phyloP scores from a whole-genome alignment of 139 green algal species.

The Coccomyxa sp. region DNA sequence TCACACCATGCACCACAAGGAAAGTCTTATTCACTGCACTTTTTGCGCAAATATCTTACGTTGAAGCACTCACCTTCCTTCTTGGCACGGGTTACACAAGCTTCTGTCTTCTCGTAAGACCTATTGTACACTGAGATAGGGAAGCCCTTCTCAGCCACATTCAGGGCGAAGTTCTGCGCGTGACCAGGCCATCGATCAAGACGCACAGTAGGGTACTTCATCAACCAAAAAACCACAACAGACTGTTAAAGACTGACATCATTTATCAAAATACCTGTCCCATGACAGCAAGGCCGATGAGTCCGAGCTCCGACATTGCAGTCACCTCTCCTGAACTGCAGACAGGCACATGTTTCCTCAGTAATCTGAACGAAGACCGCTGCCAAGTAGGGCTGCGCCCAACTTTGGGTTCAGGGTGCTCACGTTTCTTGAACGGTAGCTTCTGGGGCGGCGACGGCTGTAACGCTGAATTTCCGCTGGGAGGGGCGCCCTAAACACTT shows the following conservation, averaged over 20 bases:
- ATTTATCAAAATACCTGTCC: constrained; percentile 73
- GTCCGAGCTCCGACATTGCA: constrained; percentile 70
- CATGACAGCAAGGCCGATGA: constrained; percentile 97
- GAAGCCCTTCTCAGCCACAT: constrained; percentile 98
- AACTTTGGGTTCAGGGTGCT: not conserved
- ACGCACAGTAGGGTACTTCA: not conserved
- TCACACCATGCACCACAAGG: not conserved
- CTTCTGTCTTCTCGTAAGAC: constrained; percentile 91
- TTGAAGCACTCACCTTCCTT: constrained; percentile 73
- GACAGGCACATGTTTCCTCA: not conserved
- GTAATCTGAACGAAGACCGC: not conserved
- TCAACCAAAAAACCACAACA: not conserved
- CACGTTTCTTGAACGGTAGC: not conserved
- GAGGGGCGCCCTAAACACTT: no score
- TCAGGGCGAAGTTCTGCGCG: constrained; percentile 97
- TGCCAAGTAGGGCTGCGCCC: not conserved
- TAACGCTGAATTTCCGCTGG: not conserved
- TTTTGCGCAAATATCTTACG: not conserved
- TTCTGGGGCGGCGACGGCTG: constrained; percentile 3
- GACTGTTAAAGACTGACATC: not conserved
- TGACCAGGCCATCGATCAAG: not conserved
- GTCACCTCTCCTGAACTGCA: not conserved
- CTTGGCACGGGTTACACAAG: constrained; percentile 77
- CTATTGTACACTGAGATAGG: constrained; percentile 96
- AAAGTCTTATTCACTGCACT: not conserved